Conservation (phyloP, 768 basidiomycete genomes). For the Nevesoporus exiguus region DNA sequence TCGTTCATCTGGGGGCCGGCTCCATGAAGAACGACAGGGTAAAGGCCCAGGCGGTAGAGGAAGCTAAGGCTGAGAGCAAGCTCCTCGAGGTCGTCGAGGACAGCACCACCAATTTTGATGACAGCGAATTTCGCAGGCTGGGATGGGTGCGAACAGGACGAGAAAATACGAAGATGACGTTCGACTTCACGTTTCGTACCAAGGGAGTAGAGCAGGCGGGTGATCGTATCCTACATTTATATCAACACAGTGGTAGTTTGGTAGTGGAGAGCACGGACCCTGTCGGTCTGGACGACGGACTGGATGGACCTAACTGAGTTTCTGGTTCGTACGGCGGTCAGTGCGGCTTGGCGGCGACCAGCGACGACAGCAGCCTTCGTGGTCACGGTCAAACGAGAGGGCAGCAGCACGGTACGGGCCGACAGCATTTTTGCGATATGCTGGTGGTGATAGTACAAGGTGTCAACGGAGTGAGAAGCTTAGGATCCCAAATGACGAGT, state of each 20-base stretch:
- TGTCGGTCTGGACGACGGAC: constrained; percentile 69
- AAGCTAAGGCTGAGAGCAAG: constrained; percentile 94
- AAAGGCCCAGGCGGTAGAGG: constrained; percentile 95
- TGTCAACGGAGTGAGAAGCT: not conserved
- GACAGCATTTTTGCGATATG: constrained; percentile 28
- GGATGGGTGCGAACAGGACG: constrained; percentile 84
- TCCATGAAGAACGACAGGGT: constrained; percentile 95
- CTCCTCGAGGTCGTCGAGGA: constrained; percentile 88
- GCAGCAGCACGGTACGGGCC: constrained; percentile 22
- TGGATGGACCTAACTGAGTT: constrained; percentile 46
- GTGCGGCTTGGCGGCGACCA: constrained; percentile 37
- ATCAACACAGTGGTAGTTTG: not conserved
- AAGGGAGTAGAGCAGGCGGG: constrained; percentile 92
- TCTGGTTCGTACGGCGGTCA: constrained; percentile 39
- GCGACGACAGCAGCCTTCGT: constrained; percentile 49
- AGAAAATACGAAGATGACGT: constrained; percentile 96
- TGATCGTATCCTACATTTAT: constrained; percentile 84
- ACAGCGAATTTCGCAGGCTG: constrained; percentile 95
- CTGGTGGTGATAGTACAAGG: constrained; percentile 5
- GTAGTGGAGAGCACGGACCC: constrained; percentile 43
- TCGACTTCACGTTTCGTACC: constrained; percentile 98
- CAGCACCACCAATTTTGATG: constrained; percentile 97
- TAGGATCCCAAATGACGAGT: not conserved
- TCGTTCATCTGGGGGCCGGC: constrained; percentile 94
- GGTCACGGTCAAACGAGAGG: constrained; percentile 33